phyloP scores from a whole-genome alignment of 164 flowering plant species.

The Liquidambar formosana region DNA sequence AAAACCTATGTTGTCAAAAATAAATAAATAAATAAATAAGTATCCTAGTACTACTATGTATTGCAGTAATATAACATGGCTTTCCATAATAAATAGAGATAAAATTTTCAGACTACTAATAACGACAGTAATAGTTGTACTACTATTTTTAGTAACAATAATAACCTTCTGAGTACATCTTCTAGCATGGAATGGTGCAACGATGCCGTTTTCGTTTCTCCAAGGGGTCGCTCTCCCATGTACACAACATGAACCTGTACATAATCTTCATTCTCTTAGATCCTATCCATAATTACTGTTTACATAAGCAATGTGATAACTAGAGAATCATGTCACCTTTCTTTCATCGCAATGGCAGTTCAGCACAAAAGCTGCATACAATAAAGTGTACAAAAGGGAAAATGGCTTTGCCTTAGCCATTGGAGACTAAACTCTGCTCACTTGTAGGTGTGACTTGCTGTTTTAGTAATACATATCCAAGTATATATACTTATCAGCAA shows the following conservation, averaged over 20 bases:
- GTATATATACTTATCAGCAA: not conserved
- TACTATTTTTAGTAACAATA: not conserved
- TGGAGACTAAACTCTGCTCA: not conserved
- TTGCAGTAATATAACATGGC: too few relatives aligned
- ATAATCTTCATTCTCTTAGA: not conserved
- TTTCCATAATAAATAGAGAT: too few relatives aligned
- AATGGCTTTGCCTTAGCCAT: constrained; percentile 16
- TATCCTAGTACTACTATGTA: too few relatives aligned
- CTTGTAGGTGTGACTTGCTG: not conserved
- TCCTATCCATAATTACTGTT: too few relatives aligned
- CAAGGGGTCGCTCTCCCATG: constrained; percentile 42
- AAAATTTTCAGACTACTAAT: too few relatives aligned
- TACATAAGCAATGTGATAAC: too few relatives aligned
- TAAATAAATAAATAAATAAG: too few relatives aligned
- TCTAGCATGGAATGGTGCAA: constrained; percentile 38
- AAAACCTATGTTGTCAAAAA: too few relatives aligned
- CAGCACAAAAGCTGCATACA: constrained; percentile 15
- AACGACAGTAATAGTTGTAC: too few relatives aligned
- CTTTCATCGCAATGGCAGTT: constrained; percentile 14
- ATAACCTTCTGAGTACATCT: constrained; percentile 36
- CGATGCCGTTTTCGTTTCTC: constrained; percentile 11
- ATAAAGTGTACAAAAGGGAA: constrained; percentile 6
- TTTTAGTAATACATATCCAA: not conserved
- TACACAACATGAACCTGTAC: constrained; percentile 42
- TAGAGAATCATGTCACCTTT: constrained; percentile 12